Evolutionary conservation across 1,284 basidiomycete species (phyloP), one percentile per base, ranked within the genome.

Genomic region (Boletellus dicymbophilus): DNA sequence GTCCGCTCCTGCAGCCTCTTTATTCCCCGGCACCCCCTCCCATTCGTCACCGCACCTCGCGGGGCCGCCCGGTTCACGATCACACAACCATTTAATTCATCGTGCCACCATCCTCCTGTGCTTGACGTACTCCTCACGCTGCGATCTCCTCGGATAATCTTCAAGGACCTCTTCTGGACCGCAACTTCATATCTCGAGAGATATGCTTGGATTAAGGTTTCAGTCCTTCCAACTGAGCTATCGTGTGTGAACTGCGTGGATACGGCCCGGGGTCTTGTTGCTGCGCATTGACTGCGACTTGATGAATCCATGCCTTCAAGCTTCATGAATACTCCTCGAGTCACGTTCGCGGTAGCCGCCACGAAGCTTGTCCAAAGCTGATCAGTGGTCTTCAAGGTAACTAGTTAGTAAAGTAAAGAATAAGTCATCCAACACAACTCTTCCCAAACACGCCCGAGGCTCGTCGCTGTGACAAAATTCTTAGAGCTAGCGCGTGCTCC

Each of bases 71-170:
- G 31, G 16, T 27, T 37, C 37, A 9, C 31, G 43, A 28, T 37
- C 36, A 27, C 13, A 13, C 22, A 30, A 13, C 8, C 36, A 37
- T 22, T 22, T 37, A n/a, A 12, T 27, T 12, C 27, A 27, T 12
- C 27, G 27, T n/a, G n/a, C n/a, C n/a, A n/a, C n/a, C 11, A 23
- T 42, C 20, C 37, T 51, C 42, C 51, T 57, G 52, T 51, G 55
- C 50, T 42, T 61, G 46, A 52, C 52, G 48, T 61, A 50, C 33
- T 22, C 25, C 40, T 44, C 49, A 12, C 27, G 28, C 26, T 27
- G 44, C 48, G 46, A 62, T 62, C 63, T 63, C 64, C 61, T 62
- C 61, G 61, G 61, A 52, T 34, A 22, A 37, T 54, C 51, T 43
- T 33, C 16, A 33, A n/a, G n/a, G n/a, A n/a, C 22, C 38, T 26